Evolutionary conservation across 768 basidiomycete genomes (phyloP).

Genomic region (Boletus speciosus): DNA sequence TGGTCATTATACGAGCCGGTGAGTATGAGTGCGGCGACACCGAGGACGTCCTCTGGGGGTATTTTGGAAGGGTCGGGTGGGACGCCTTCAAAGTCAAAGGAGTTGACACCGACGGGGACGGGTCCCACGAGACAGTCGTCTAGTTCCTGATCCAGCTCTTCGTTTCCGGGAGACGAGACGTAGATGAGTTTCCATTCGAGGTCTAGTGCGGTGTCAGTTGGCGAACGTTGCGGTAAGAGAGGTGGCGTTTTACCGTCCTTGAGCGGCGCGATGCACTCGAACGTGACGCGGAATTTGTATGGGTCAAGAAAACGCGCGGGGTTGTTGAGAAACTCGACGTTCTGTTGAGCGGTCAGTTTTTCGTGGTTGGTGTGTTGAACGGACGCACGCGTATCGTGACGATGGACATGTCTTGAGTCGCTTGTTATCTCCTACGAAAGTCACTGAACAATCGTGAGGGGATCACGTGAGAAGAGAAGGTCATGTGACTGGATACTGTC

Average conservation of each 20-base stretch:
- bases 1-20: slow-evolving; percentile 96
- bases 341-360: slow-evolving; percentile 39
- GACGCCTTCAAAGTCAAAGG: slow-evolving; percentile 92
- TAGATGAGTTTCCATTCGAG: slow-evolving; percentile 98
- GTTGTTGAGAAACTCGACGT: slow-evolving; percentile 90
- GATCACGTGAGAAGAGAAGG: background rate
- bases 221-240: background rate
- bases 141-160: slow-evolving; percentile 92
- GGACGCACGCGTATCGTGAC: slow-evolving; percentile 62
- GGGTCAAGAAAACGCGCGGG: slow-evolving; percentile 88
- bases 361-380: background rate
- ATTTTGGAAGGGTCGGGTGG: slow-evolving; percentile 83
- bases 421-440: background rate
- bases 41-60: slow-evolving; percentile 86
- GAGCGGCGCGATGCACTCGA: slow-evolving; percentile 91
- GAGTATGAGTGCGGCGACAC: slow-evolving; percentile 94
- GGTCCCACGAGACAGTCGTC: slow-evolving; percentile 98
- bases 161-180: slow-evolving; percentile 89
- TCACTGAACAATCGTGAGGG: too few species aligned
- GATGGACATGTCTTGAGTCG: slow-evolving; percentile 48
- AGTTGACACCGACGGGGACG: slow-evolving; percentile 93
- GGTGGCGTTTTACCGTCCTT: slow-evolving; percentile 63
- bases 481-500: background rate
- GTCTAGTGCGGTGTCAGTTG: slow-evolving; percentile 45
- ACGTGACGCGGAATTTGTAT: slow-evolving; percentile 93